A percentile compares a stretch with the other conserved stretches of the same genome.
Evolutionary conservation across 768 basidiomycete genomes (phyloP).

Genomic region (Trametes villosa): DNA sequence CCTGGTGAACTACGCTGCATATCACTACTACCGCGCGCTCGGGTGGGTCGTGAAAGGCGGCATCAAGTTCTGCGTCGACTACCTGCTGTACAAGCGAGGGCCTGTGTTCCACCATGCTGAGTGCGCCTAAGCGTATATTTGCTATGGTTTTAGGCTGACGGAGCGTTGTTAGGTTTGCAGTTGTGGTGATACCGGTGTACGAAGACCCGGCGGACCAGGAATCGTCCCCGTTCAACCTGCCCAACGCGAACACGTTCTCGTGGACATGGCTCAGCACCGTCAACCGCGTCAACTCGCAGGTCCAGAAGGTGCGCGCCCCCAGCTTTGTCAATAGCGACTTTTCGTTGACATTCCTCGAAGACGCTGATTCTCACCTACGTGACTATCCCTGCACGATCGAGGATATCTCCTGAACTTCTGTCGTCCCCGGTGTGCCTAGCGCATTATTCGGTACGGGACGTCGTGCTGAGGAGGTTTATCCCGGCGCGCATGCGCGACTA

Average conservation of each 20-base stretch:
- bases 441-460: conserved; percentile 83
- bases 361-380: conserved; percentile 91
- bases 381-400: conserved; percentile 81
- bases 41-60: conserved; percentile 98
- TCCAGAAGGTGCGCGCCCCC: conserved; percentile 75
- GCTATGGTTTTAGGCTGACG: neutral
- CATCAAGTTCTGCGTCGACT: conserved; percentile 97
- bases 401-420: conserved; percentile 54
- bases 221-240: conserved; percentile 64
- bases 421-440: conserved; percentile 74
- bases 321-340: neutral
- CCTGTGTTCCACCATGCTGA: conserved; percentile 96
- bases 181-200: conserved; percentile 90
- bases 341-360: conserved; percentile 43
- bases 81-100: conserved; percentile 90
- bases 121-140: conserved; percentile 50
- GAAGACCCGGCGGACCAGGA: conserved; percentile 77
- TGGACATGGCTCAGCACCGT: conserved; percentile 99
- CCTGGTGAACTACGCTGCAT: conserved; percentile 84
- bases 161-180: conserved; percentile 69
- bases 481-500: conserved; percentile 93
- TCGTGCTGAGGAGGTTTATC: conserved; percentile 82
- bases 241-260: conserved; percentile 71
- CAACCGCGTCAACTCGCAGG: conserved; percentile 95
- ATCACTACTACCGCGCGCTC: conserved; percentile 94